Evolutionary conservation across 148 eudicot genomes (phyloP).

Genomic region (Vaccinium vitisidaea): DNA sequence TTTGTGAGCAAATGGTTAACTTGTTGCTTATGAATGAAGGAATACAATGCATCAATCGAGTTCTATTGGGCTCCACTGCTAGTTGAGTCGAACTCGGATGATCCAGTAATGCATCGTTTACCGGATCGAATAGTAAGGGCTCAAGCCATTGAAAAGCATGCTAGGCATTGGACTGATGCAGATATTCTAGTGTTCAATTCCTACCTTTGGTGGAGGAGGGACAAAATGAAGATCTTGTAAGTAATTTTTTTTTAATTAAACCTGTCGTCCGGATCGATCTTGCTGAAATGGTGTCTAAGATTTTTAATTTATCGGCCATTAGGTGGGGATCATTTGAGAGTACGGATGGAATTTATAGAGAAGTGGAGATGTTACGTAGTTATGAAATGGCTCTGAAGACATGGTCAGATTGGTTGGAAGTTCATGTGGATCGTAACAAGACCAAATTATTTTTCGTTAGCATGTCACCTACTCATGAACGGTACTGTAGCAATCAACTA

Average conservation of each 20-base stretch:
- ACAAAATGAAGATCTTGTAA: slow-evolving; percentile 24
- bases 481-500: background rate
- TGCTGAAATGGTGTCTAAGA: no score
- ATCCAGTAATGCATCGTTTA: slow-evolving; percentile 12
- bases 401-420: slow-evolving; percentile 31
- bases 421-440: slow-evolving; percentile 21
- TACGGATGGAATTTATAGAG: slow-evolving; percentile 21
- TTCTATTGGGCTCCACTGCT: slow-evolving; percentile 22
- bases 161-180: slow-evolving; percentile 18
- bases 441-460: slow-evolving; percentile 25
- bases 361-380: slow-evolving; percentile 14
- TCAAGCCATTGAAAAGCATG: slow-evolving; percentile 21
- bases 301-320: background rate
- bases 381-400: slow-evolving; percentile 28
- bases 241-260: background rate
- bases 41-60: slow-evolving; percentile 19
- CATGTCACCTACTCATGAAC: slow-evolving; percentile 25
- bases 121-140: slow-evolving; percentile 10
- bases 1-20: no score
- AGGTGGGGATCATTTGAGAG: slow-evolving; percentile 35
- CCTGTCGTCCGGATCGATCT: no score
- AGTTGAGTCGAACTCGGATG: slow-evolving; percentile 22
- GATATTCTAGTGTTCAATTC: slow-evolving; percentile 21
- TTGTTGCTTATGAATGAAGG: slow-evolving; percentile 9
- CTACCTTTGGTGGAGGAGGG: slow-evolving; percentile 29